A percentile compares a stretch with the other conserved stretches of the same genome.
These are phyloP conservation scores for Voacanga thouarsii DNA, from an alignment of 257 asterid species.

Conservation along the genomic window DNA sequence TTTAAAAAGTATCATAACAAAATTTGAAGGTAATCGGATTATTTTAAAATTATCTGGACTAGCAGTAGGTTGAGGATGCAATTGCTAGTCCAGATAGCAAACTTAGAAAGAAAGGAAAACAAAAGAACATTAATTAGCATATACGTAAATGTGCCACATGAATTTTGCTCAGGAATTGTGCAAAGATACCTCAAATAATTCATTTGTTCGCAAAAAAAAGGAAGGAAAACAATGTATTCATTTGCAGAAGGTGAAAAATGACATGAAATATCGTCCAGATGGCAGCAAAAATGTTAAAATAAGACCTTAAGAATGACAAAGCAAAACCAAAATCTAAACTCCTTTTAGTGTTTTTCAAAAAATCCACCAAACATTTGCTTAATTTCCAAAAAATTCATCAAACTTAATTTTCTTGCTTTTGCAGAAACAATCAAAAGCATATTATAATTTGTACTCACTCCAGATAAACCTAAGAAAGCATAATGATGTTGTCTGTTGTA, in stretches of 20 bases:
- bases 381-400: too few species aligned
- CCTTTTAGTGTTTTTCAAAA: background rate
- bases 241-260: background rate
- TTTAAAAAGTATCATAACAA: too few species aligned
- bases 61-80: conserved; percentile 96
- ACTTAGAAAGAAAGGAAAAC: background rate
- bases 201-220: background rate
- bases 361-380: background rate
- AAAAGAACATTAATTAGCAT: background rate
- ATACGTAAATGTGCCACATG: background rate
- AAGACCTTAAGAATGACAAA: too few species aligned
- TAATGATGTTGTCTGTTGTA: too few species aligned
- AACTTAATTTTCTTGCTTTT: too few species aligned
- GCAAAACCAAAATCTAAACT: background rate
- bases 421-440: too few species aligned
- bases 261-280: background rate
- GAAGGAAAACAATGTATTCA: background rate
- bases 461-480: too few species aligned
- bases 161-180: background rate
- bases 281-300: background rate
- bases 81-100: conserved; percentile 67
- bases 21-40: too few species aligned
- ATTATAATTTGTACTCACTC: too few species aligned
- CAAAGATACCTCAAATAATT: background rate
- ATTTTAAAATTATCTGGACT: too few species aligned